Evolutionary conservation across 768 basidiomycete genomes (phyloP).

Genomic region (Austroboletus festivus): DNA sequence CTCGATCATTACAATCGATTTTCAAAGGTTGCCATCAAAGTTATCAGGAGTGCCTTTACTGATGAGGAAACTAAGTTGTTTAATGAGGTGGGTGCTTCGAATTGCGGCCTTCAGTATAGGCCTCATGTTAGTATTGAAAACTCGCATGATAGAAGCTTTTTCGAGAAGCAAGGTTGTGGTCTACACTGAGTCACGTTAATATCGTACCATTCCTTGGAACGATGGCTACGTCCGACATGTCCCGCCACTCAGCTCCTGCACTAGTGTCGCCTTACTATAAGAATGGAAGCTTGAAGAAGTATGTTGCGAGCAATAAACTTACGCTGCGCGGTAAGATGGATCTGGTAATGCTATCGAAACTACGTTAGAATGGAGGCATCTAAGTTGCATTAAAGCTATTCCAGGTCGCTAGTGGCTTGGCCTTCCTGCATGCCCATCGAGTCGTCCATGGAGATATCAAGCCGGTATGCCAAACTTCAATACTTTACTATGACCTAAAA

Average conservation of each 20-base stretch:
- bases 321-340: constrained; percentile 14
- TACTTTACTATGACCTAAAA: background rate
- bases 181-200: constrained; percentile 19
- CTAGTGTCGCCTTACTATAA: constrained; percentile 28
- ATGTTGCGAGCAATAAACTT: constrained; percentile 10
- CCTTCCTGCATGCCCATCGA: constrained; percentile 20
- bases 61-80: constrained; percentile 16
- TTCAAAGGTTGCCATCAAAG: constrained; percentile 30
- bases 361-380: background rate
- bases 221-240: constrained; percentile 15
- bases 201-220: constrained; percentile 26
- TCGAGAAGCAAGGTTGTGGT: constrained; percentile 29
- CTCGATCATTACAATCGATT: background rate
- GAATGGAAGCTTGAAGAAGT: constrained; percentile 18
- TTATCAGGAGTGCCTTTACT: constrained; percentile 20
- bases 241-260: constrained; percentile 16
- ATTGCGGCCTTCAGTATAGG: too few relatives aligned
- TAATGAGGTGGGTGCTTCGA: constrained; percentile 15
- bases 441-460: constrained; percentile 40
- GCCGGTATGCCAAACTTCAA: constrained; percentile 25
- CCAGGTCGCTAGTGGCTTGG: constrained; percentile 20
- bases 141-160: constrained; percentile 20
- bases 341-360: constrained; percentile 14
- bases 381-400: constrained; percentile 12
- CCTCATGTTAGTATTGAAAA: too few relatives aligned